Conservation (phyloP, 2,329 filamentous ascomycete genomes). For the Mariannaea elegans region DNA sequence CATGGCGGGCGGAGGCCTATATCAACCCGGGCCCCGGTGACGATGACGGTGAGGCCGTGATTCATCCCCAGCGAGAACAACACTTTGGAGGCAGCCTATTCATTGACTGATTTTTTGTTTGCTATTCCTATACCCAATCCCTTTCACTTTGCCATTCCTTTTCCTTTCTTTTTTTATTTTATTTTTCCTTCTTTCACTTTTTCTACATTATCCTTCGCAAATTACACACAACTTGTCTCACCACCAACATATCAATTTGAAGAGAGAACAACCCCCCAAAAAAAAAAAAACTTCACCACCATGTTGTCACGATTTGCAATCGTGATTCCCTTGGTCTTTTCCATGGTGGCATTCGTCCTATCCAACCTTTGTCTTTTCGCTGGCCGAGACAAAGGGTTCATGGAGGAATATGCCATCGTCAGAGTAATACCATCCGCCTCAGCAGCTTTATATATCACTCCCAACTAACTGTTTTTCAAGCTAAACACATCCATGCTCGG, state of each 20-base stretch:
- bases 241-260: neutral
- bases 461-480: conserved; percentile 32
- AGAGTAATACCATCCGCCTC: conserved; percentile 41
- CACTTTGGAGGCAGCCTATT: neutral
- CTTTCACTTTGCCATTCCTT: too few species aligned
- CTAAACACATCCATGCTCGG: conserved; percentile 52
- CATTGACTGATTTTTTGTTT: neutral
- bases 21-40: too few species aligned
- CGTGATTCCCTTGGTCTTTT: conserved; percentile 48
- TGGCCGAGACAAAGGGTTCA: conserved; percentile 51
- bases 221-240: neutral
- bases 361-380: conserved; percentile 52
- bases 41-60: too few species aligned
- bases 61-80: neutral
- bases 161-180: too few species aligned
- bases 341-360: conserved; percentile 51
- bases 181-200: too few species aligned
- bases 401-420: conserved; percentile 54
- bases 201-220: too few species aligned
- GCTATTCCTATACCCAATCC: too few species aligned
- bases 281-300: neutral
- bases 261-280: neutral
- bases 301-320: conserved; percentile 43
- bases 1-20: too few species aligned
- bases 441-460: neutral